Percentiles rank a stretch among this genome's conserved stretches.
phyloP scores from a whole-genome alignment of 805 yeast species.

The Candida takata region DNA sequence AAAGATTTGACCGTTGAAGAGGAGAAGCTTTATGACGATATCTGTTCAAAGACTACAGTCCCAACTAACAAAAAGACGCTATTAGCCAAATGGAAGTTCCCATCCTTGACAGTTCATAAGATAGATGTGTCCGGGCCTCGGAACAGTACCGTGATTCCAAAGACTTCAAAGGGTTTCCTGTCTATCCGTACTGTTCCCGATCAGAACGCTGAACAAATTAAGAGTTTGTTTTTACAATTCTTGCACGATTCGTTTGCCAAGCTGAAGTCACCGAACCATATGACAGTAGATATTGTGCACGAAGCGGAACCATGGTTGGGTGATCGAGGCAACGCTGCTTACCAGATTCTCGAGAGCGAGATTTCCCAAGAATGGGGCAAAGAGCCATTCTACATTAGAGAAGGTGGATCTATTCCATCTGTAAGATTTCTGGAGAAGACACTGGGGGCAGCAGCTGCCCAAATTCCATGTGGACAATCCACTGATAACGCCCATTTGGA shows the following conservation, averaged over 20 bases:
- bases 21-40: slow-evolving; percentile 50
- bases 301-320: slow-evolving; percentile 98
- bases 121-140: slow-evolving; percentile 86
- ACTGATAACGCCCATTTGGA: slow-evolving; percentile 91
- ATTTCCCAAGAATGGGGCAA: slow-evolving; percentile 65
- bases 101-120: slow-evolving; percentile 82
- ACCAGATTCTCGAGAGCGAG: slow-evolving; percentile 56
- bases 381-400: slow-evolving; percentile 82
- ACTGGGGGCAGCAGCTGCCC: slow-evolving; percentile 86
- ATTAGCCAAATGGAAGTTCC: slow-evolving; percentile 80
- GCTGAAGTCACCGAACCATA: slow-evolving; percentile 53
- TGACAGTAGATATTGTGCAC: slow-evolving; percentile 57
- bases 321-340: slow-evolving; percentile 69
- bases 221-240: slow-evolving; percentile 39
- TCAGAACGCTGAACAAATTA: slow-evolving; percentile 60
- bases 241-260: slow-evolving; percentile 40
- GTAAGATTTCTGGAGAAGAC: slow-evolving; percentile 76
- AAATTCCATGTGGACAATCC: slow-evolving; percentile 93
- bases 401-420: slow-evolving; percentile 96
- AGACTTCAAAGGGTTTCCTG: slow-evolving; percentile 63
- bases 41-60: slow-evolving; percentile 34
- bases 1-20: slow-evolving; percentile 53
- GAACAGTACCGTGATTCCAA: slow-evolving; percentile 85
- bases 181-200: slow-evolving; percentile 88
- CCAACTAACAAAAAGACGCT: slow-evolving; percentile 39